phyloP scores from a whole-genome alignment of 2,329 filamentous ascomycete species.

The Pyrenochaeta sp. region DNA sequence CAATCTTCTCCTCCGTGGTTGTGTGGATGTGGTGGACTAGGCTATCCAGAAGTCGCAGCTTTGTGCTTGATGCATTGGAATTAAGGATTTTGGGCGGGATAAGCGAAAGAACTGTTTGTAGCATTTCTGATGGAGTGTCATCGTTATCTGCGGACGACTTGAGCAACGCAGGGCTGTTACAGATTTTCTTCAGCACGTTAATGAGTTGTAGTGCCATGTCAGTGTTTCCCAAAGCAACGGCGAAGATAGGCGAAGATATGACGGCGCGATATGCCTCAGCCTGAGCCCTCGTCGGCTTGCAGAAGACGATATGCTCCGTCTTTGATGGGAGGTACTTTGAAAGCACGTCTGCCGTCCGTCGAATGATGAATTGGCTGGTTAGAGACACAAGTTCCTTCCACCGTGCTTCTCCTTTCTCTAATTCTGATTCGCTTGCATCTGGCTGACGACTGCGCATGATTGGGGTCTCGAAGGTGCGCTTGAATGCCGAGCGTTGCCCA shows the following conservation, averaged over 20 bases:
- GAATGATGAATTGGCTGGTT: slow-evolving; percentile 71
- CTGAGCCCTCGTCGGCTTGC: slow-evolving; percentile 68
- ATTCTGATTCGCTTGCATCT: slow-evolving; percentile 66
- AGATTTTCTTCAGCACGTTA: slow-evolving; percentile 76
- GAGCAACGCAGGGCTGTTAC: slow-evolving; percentile 73
- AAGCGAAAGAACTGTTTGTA: slow-evolving; percentile 55
- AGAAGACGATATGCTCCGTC: slow-evolving; percentile 73
- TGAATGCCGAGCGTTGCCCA: slow-evolving; percentile 69
- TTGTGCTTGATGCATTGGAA: slow-evolving; percentile 68
- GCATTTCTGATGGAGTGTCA: slow-evolving; percentile 57
- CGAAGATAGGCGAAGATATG: slow-evolving; percentile 70
- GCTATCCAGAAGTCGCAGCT: slow-evolving; percentile 72
- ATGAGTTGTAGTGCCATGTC: slow-evolving; percentile 74
- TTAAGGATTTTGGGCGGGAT: slow-evolving; percentile 66
- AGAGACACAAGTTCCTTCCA: slow-evolving; percentile 68
- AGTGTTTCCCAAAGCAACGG: slow-evolving; percentile 67
- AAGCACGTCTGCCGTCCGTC: slow-evolving; percentile 72
- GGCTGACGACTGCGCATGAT: slow-evolving; percentile 72
- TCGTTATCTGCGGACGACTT: slow-evolving; percentile 60
- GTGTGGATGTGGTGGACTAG: slow-evolving; percentile 68
- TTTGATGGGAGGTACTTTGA: slow-evolving; percentile 72
- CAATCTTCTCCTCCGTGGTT: slow-evolving; percentile 73
- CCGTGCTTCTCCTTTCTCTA: slow-evolving; percentile 70
- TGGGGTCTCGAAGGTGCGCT: slow-evolving; percentile 70
- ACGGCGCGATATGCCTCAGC: slow-evolving; percentile 69